Conservation (phyloP, 2,329 filamentous ascomycete genomes). For the Beauveria bassiana region DNA sequence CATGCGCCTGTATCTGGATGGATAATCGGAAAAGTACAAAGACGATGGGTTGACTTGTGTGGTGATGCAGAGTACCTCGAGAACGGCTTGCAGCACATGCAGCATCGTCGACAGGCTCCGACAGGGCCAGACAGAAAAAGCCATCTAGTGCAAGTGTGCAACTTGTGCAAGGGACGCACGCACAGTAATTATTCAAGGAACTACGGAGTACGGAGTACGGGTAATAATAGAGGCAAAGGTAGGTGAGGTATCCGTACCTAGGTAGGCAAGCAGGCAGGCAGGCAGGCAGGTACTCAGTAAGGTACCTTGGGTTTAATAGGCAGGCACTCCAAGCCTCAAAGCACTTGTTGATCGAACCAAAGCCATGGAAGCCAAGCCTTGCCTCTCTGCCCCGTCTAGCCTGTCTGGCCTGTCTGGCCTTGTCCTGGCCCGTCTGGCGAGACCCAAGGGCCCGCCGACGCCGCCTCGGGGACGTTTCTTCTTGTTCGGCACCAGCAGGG, state of each 20-base stretch:
- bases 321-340: not conserved
- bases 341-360: not conserved
- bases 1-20: not conserved
- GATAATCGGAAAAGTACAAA: not conserved
- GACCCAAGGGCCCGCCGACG: conserved; percentile 20
- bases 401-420: not conserved
- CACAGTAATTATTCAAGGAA: too few relatives aligned
- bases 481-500: conserved; percentile 26
- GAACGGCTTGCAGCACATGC: not conserved
- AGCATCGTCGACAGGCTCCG: not conserved
- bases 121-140: not conserved
- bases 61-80: not conserved
- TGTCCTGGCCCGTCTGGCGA: not conserved
- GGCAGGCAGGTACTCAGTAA: too few relatives aligned
- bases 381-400: not conserved
- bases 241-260: too few relatives aligned
- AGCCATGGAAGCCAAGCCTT: not conserved
- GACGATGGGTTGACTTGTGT: not conserved
- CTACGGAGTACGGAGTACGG: too few relatives aligned
- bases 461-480: conserved; percentile 31
- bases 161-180: too few relatives aligned
- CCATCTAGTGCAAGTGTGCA: too few relatives aligned
- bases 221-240: too few relatives aligned
- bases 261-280: too few relatives aligned
- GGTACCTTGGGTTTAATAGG: not conserved